Evolutionary conservation across 148 eudicot species (phyloP).

Genomic region (Chenopodium formosanum): DNA sequence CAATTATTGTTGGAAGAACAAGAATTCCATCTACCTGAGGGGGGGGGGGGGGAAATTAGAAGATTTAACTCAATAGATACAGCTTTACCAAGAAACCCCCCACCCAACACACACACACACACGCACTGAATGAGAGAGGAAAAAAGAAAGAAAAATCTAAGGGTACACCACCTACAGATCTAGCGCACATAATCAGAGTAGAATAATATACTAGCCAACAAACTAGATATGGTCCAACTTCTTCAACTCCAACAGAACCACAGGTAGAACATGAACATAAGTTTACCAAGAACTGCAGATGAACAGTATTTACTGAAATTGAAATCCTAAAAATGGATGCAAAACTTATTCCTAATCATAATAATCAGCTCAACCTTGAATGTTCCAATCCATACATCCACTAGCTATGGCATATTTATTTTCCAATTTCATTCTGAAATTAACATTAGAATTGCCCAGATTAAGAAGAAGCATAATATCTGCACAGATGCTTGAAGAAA

Average conservation of each 20-base stretch:
- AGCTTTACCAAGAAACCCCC: neutral
- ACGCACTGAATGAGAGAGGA: no score
- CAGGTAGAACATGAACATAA: neutral
- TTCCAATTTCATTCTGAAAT: neutral
- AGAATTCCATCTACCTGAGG: constrained; percentile 76
- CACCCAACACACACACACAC: neutral
- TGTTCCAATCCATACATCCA: neutral
- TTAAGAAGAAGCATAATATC: neutral
- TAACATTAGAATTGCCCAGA: neutral
- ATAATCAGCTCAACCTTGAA: neutral
- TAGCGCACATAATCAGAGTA: neutral
- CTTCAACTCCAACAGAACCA: neutral
- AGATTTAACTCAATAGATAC: constrained; percentile 2
- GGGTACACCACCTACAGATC: neutral
- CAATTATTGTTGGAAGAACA: constrained; percentile 72
- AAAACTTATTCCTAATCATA: neutral
- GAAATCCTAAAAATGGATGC: neutral
- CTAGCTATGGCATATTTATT: neutral
- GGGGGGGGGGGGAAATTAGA: neutral
- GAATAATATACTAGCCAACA: neutral
- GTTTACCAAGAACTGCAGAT: neutral
- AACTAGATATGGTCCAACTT: neutral
- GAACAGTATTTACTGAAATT: neutral
- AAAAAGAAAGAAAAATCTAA: neutral
- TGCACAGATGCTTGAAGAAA: neutral